Evolutionary conservation across 129 eudicot species (phyloP).

Genomic region (Mikania micrantha): DNA sequence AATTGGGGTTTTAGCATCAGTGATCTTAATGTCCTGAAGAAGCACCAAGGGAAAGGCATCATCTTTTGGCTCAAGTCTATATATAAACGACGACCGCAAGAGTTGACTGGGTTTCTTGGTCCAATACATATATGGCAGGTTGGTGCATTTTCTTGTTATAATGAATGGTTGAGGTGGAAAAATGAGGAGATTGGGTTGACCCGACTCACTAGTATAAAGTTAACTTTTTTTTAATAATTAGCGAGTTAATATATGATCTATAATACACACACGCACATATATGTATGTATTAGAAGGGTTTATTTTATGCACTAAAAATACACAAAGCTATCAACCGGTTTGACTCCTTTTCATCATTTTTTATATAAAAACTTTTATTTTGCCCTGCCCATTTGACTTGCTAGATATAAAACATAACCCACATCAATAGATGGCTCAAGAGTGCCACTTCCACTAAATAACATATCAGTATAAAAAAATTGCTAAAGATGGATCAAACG

Average conservation of each 20-base stretch:
- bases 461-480: background rate
- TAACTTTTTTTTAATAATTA: background rate
- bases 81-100: conserved; percentile 39
- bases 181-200: background rate
- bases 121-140: conserved; percentile 98
- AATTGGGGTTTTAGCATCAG: conserved; percentile 77
- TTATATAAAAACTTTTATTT: background rate
- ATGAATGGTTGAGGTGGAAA: background rate
- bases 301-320: background rate
- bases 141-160: conserved; percentile 20
- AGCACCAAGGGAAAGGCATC: conserved; percentile 41
- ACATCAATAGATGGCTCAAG: background rate
- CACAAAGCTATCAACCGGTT: background rate
- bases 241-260: background rate
- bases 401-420: background rate
- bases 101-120: conserved; percentile 74
- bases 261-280: too few species aligned
- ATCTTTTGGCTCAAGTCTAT: conserved; percentile 57
- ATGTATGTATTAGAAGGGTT: background rate
- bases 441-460: background rate
- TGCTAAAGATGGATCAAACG: background rate
- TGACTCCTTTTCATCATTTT: background rate
- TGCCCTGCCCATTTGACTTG: background rate
- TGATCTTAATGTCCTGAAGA: conserved; percentile 60
- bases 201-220: background rate